Base-by-base conservation (phyloP, 176 grass and related monocot species). In the Carex scoparia region DNA sequence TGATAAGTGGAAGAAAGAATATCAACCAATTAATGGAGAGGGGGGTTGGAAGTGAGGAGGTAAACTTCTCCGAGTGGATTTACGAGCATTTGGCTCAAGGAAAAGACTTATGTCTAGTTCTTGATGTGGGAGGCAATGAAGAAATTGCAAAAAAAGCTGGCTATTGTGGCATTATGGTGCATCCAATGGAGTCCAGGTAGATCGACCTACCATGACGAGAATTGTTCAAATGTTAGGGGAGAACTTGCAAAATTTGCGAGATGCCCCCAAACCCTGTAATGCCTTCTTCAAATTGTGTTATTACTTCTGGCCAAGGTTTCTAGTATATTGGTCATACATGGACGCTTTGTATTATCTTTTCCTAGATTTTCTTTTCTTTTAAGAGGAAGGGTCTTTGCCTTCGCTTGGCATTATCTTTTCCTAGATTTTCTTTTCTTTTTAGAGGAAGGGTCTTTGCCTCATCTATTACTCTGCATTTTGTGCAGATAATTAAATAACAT, bases 51-150 rank as follows among this genome's bases (percentile, higher is more conserved):
- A 89, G 79, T 27, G 82, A 82, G 61, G 61, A 63, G 9, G 61
- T 1, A 0, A 73, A 89, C 55, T 94, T 91, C 46, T 80, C 85
- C 3, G 68, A 89, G 13, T 84, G 92, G 92, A 81, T 94, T 77
- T 87, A 91, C 59, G 85, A 94, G 11, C 77, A 67, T 30, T 16
- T 90, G 18, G 71, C 33, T 79, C 42, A 42, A 85, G 56, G 31
- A 58, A 31, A 79, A 33, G 51, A 79, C 13, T 31, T 60, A 8
- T 67, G 30, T 67, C 46, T 42, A 5, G 16, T 6, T 32, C 13
- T 58, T 33, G 53, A 79, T 28, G 18, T 79, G 10, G 56, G 27
- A 79, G 31, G 56, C 23, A 16, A 15, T 15, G 76, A 79, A 56
- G 49, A 56, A 53, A 79, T 79, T 18, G 23, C 27, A 0, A 58